Percentiles rank a stretch among this genome's conserved stretches.
Conservation (phyloP, 1,284 basidiomycete genomes). For the Amylostereum areolatum region DNA sequence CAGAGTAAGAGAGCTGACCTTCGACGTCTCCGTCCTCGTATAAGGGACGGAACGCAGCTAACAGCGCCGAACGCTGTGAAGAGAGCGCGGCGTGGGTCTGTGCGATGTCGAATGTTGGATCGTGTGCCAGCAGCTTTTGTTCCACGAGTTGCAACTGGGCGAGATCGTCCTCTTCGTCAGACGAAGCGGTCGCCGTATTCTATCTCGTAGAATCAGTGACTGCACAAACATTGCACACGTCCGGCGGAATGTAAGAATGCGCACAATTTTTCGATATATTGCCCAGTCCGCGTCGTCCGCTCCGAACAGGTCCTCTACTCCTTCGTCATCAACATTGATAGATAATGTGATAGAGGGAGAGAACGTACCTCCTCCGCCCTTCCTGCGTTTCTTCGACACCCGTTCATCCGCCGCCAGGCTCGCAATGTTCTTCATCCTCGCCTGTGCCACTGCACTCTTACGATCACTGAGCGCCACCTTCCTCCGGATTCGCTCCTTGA, state of each 20-base stretch:
- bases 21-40: slow-evolving; percentile 13
- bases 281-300: slow-evolving; percentile 97
- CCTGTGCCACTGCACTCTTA: slow-evolving; percentile 94
- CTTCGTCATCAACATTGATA: slow-evolving; percentile 11
- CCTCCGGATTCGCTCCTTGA: slow-evolving; percentile 80
- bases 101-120: slow-evolving; percentile 35
- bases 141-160: slow-evolving; percentile 73
- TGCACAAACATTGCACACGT: neutral
- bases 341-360: slow-evolving; percentile 2
- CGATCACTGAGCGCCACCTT: slow-evolving; percentile 79
- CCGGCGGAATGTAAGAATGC: slow-evolving; percentile 2
- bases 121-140: slow-evolving; percentile 74
- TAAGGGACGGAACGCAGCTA: slow-evolving; percentile 14
- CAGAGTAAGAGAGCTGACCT: slow-evolving; percentile 6
- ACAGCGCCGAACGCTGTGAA: slow-evolving; percentile 14
- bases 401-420: slow-evolving; percentile 83
- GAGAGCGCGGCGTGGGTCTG: slow-evolving; percentile 15
- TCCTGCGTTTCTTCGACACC: slow-evolving; percentile 74
- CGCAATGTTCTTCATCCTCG: slow-evolving; percentile 96
- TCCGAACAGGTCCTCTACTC: slow-evolving; percentile 88
- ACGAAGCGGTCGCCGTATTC: slow-evolving; percentile 84
- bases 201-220: slow-evolving; percentile 18
- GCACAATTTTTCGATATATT: slow-evolving; percentile 93
- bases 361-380: slow-evolving; percentile 64
- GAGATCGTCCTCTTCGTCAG: slow-evolving; percentile 93